Evolutionary conservation across 169 alveolate species (phyloP), one percentile per base, ranked within the genome.

Genomic region (Plasmodium gaboni): DNA sequence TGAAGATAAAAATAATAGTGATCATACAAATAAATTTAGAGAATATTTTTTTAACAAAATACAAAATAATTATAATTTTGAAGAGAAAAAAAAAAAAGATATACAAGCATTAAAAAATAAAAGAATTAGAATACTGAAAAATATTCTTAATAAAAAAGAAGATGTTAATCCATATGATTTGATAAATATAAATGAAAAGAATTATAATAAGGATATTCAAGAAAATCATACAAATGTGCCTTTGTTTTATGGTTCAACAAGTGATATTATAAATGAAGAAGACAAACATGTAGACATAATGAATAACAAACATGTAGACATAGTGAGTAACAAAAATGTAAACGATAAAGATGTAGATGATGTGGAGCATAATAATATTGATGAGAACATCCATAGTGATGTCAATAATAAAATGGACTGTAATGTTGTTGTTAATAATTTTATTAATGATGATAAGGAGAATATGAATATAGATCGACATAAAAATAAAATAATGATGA

Each of bases 91-190:
- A 53, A 80, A 26, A 71, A 80, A 46, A 80, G 48, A 32, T 13
- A 61, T 61, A n/a, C 59, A 26, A 26, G 70, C 51, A 71, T 48
- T 69, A 51, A 83, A 83, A 71, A 83, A 83, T 44, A 83, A 69
- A 28, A 59, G 85, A 13, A 55, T 83, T 26, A 53, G 63, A 71
- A 22, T 83, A 12, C 28, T 83, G 73, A 69, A 59, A 63, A 73
- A 48, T 26, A 67, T 83, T 50, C 48, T 83, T 10, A 32, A 32
- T n/a, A 65, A 85, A 57, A 59, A 83, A 10, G 57, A 50, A 51
- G 32, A 71, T 26, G 73, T 53, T 17, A 83, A 83, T 71, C 68
- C 73, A 26, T 83, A 83, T 71, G 73, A 70, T 19, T 38, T 83
- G 63, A 38, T 83, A 48, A 51, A 59, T 19, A 32, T 68, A 12